phyloP scores from a whole-genome alignment of 2,329 filamentous ascomycete genomes.

The Fusarium veterinarium region DNA sequence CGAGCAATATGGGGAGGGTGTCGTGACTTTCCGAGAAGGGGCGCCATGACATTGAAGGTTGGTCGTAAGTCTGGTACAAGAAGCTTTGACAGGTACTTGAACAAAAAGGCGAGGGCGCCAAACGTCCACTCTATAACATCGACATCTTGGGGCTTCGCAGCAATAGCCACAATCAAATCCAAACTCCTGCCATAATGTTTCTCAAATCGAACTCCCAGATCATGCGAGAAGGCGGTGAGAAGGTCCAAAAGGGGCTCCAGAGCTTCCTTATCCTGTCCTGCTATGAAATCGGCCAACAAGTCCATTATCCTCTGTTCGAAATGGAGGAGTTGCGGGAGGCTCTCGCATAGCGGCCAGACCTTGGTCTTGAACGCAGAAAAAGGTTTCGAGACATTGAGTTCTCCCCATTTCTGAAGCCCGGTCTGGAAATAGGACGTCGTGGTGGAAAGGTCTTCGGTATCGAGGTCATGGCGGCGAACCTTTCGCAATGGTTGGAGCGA shows the following conservation, averaged over 20 bases:
- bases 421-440: slow-evolving; percentile 89
- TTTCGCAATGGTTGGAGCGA: slow-evolving; percentile 90
- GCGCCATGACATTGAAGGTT: slow-evolving; percentile 83
- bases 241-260: slow-evolving; percentile 89
- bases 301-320: slow-evolving; percentile 88
- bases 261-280: slow-evolving; percentile 79
- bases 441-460: slow-evolving; percentile 79
- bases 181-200: slow-evolving; percentile 85
- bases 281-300: slow-evolving; percentile 79
- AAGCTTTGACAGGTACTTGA: slow-evolving; percentile 94
- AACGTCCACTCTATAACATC: slow-evolving; percentile 99
- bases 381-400: slow-evolving; percentile 86
- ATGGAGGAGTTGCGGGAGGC: slow-evolving; percentile 90
- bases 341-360: slow-evolving; percentile 84
- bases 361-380: slow-evolving; percentile 83
- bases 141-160: slow-evolving; percentile 79
- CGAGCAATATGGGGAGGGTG: slow-evolving; percentile 89
- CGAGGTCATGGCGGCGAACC: slow-evolving; percentile 85
- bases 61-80: slow-evolving; percentile 87
- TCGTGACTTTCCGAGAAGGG: slow-evolving; percentile 83
- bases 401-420: slow-evolving; percentile 87
- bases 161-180: slow-evolving; percentile 79
- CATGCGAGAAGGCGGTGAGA: slow-evolving; percentile 94
- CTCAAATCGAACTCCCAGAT: slow-evolving; percentile 88
- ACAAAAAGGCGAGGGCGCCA: slow-evolving; percentile 90